Conservation (phyloP, 345 rosid species). For the Anastatica hierochuntica region DNA sequence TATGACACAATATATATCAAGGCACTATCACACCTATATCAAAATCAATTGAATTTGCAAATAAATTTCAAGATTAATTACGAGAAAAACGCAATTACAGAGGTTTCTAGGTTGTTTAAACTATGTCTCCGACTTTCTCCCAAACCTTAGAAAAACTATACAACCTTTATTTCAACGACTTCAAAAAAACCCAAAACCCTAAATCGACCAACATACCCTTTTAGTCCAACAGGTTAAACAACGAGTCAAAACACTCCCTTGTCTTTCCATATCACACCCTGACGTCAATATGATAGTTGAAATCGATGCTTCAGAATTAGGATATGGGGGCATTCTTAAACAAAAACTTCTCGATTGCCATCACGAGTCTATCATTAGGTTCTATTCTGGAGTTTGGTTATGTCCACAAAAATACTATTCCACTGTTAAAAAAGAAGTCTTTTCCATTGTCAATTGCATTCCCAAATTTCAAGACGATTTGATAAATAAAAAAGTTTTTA, state of each 20-base stretch:
- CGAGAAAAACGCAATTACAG: background rate
- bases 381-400: no score
- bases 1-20: background rate
- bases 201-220: no score
- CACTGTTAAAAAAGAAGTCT: background rate
- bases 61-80: background rate
- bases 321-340: no score
- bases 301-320: no score
- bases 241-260: no score
- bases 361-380: no score
- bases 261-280: no score
- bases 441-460: background rate
- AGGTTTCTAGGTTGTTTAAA: background rate
- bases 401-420: background rate
- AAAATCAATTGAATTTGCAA: background rate
- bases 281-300: no score
- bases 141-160: background rate
- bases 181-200: background rate
- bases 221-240: no score
- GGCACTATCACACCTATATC: background rate
- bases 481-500: background rate
- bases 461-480: background rate
- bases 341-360: no score
- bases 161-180: background rate
- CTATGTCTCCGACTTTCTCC: background rate